Conservation (phyloP, 805 yeast genomes). For the Sugiyamaella boreocaroliniensis region DNA sequence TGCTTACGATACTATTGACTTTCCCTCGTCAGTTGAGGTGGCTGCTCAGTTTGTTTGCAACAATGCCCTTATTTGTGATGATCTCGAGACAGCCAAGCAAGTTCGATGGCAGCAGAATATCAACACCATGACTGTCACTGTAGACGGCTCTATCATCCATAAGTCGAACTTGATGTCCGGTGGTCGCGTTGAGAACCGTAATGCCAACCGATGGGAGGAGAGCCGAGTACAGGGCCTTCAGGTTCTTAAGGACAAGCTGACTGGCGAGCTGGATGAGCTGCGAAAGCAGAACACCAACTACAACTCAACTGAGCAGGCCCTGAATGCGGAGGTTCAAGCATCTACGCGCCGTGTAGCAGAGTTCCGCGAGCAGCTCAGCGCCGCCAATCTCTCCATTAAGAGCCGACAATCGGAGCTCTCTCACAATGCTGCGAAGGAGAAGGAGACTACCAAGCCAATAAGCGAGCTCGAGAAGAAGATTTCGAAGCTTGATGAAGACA, state of each 20-base stretch:
- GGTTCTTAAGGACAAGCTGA: conserved; percentile 44
- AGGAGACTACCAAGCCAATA: conserved; percentile 13
- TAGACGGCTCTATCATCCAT: conserved; percentile 80
- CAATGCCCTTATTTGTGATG: conserved; percentile 70
- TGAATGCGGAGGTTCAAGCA: conserved; percentile 49
- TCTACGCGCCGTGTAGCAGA: conserved; percentile 34
- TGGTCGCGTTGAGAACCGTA: conserved; percentile 50
- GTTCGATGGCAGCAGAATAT: conserved; percentile 60
- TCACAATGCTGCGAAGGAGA: conserved; percentile 13
- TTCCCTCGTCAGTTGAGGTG: conserved; percentile 54
- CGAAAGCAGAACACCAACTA: conserved; percentile 45
- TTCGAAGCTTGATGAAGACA: conserved; percentile 21
- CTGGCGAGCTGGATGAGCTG: conserved; percentile 45
- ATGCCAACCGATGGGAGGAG: conserved; percentile 65
- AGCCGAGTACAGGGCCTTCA: conserved; percentile 41
- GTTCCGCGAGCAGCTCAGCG: conserved; percentile 27
- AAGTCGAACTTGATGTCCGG: conserved; percentile 91
- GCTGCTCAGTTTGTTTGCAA: conserved; percentile 80
- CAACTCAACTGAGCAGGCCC: conserved; percentile 41
- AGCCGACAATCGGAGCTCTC: conserved; percentile 26
- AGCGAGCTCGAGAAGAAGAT: conserved; percentile 41
- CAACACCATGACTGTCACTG: conserved; percentile 63
- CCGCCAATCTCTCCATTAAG: conserved; percentile 25
- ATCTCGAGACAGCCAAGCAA: conserved; percentile 56
- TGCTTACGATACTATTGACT: conserved; percentile 65